Percentiles rank a stretch among this genome's conserved stretches.
Conservation (phyloP, 129 eudicot genomes). For the Artemisia annua region DNA sequence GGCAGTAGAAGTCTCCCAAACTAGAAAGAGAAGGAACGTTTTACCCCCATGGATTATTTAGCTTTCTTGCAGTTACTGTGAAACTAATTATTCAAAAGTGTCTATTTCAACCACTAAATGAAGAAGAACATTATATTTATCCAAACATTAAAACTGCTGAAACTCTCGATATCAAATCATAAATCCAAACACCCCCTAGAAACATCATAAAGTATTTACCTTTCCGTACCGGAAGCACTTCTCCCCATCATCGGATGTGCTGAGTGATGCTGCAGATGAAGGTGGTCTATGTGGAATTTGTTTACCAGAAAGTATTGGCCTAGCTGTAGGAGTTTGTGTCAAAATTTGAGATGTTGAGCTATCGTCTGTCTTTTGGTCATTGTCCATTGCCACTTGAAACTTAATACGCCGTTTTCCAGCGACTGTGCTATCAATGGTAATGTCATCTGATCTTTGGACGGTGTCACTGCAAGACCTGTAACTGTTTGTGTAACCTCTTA, state of each 20-base stretch:
- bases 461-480: constrained; percentile 36
- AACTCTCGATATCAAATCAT: no score
- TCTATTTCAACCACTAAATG: no score
- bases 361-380: constrained; percentile 81
- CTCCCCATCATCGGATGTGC: constrained; percentile 51
- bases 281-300: constrained; percentile 78
- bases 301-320: constrained; percentile 71
- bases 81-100: no score
- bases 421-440: constrained; percentile 80
- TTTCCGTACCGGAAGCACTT: constrained; percentile 51
- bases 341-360: constrained; percentile 74
- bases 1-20: no score
- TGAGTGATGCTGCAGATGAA: constrained; percentile 41
- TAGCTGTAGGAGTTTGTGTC: constrained; percentile 49
- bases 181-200: no score
- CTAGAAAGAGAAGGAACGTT: no score
- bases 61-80: no score
- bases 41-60: no score
- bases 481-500: constrained; percentile 64
- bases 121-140: no score
- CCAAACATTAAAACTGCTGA: no score
- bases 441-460: constrained; percentile 86
- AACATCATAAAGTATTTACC: constrained; percentile 34
- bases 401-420: constrained; percentile 70
- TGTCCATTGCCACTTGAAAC: constrained; percentile 63